Conservation (phyloP, 345 rosid species). For the Citrus medica region DNA sequence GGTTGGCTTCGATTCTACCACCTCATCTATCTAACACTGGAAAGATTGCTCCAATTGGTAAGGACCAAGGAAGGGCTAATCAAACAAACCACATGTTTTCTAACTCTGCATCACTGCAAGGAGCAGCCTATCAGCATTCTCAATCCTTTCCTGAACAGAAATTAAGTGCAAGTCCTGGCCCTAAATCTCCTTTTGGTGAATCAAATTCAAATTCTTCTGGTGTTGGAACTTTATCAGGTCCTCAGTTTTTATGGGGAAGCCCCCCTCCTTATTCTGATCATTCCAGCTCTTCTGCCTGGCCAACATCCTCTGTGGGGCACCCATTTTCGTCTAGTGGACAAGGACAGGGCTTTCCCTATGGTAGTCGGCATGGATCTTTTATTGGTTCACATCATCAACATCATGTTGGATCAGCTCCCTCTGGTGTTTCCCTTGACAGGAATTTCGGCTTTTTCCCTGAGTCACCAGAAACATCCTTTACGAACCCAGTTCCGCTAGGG, state of each 20-base stretch:
- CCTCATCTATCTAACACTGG: conserved; percentile 51
- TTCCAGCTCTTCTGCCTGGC: conserved; percentile 56
- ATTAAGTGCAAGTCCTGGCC: conserved; percentile 37
- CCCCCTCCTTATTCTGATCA: conserved; percentile 52
- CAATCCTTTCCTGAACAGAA: conserved; percentile 53
- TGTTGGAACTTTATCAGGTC: conserved; percentile 73
- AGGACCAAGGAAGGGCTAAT: conserved; percentile 60
- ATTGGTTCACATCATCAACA: conserved; percentile 56
- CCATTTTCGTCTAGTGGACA: conserved; percentile 46
- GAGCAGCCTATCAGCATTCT: conserved; percentile 46
- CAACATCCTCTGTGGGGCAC: conserved; percentile 49
- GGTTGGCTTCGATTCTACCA: conserved; percentile 85
- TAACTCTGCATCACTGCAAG: conserved; percentile 42
- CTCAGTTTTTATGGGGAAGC: conserved; percentile 93
- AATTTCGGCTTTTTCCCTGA: conserved; percentile 50
- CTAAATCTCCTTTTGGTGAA: conserved; percentile 42
- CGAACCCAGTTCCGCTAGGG: conserved; percentile 41
- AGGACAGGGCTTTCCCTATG: conserved; percentile 49
- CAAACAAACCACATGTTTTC: conserved; percentile 45
- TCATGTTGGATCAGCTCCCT: conserved; percentile 95
- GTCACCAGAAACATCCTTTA: conserved; percentile 55
- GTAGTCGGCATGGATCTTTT: conserved; percentile 49
- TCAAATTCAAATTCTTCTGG: conserved; percentile 54
- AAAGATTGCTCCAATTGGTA: conserved; percentile 70
- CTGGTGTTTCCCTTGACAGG: conserved; percentile 59